These are phyloP conservation scores for Puccinellia tenuiflora DNA, from an alignment of 176 grass and related monocot genomes.

Conservation along the genomic window DNA sequence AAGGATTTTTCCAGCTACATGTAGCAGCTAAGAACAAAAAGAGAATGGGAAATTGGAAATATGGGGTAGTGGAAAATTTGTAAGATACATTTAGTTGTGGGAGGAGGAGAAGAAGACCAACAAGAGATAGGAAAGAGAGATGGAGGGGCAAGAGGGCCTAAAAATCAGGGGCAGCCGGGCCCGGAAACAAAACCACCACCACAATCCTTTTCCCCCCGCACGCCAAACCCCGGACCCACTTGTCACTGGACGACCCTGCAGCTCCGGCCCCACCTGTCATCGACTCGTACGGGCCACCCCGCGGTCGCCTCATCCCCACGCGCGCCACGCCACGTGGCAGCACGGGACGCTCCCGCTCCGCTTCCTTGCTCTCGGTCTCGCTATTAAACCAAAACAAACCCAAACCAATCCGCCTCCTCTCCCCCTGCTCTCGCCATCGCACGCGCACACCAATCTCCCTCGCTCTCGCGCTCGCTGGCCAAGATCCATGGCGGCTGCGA, in stretches of 20 bases:
- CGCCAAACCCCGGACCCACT: background rate
- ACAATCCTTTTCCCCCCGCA: background rate
- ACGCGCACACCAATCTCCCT: background rate
- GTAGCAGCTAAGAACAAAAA: too few relatives aligned
- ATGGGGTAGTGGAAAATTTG: background rate
- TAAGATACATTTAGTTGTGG: background rate
- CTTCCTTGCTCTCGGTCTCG: background rate
- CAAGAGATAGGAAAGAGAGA: background rate
- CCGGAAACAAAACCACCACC: background rate
- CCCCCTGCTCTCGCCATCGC: constrained; percentile 1
- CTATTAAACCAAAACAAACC: constrained; percentile 29
- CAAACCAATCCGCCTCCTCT: constrained; percentile 15
- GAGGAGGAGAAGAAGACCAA: background rate
- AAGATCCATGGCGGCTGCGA: constrained; percentile 12
- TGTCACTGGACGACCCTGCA: background rate
- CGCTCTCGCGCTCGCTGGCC: background rate
- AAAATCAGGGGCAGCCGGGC: background rate
- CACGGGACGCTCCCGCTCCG: background rate
- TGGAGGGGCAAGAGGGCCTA: background rate
- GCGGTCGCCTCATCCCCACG: constrained; percentile 30
- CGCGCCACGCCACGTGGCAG: constrained; percentile 25
- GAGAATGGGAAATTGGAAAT: too few relatives aligned
- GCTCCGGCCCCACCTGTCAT: constrained; percentile 17
- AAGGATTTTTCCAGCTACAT: too few relatives aligned
- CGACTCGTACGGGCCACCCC: background rate